A percentile compares a stretch with the other conserved stretches of the same genome.
Evolutionary conservation across 2,329 filamentous ascomycete genomes (phyloP).

Genomic region (Lachnellula hyalina): DNA sequence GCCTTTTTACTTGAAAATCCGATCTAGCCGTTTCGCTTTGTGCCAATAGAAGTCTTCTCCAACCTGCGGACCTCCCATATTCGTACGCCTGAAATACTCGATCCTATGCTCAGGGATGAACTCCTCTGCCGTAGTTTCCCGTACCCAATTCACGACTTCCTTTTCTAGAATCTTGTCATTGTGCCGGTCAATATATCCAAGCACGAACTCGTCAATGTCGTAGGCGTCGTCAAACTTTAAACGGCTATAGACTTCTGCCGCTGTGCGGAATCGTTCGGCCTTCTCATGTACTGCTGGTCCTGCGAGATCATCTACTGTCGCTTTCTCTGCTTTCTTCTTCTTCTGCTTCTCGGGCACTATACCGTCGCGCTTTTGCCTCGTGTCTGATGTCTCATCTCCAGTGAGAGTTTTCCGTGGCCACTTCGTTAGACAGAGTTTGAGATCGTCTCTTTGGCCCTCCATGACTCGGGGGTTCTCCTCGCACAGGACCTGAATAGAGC

Average conservation of each 20-base stretch:
- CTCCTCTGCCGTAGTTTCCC: constrained; percentile 47
- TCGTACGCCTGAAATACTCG: constrained; percentile 51
- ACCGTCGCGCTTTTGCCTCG: neutral
- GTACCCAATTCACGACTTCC: constrained; percentile 11
- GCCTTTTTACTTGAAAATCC: constrained; percentile 9
- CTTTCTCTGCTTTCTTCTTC: neutral
- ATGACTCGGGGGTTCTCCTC: no score
- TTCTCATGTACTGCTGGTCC: neutral
- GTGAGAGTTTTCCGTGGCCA: neutral
- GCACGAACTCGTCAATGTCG: constrained; percentile 20
- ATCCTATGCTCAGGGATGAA: constrained; percentile 63
- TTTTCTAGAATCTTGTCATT: constrained; percentile 11
- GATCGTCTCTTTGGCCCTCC: no score
- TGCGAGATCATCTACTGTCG: neutral
- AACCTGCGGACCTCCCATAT: constrained; percentile 42
- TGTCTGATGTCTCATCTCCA: neutral
- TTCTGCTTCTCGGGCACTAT: neutral
- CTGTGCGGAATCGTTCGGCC: constrained; percentile 11
- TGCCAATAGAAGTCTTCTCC: constrained; percentile 50
- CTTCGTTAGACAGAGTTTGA: neutral
- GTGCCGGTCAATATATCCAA: constrained; percentile 22
- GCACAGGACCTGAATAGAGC: neutral
- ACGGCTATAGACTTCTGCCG: constrained; percentile 19
- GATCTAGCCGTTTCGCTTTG: constrained; percentile 32
- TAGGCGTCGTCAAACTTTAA: constrained; percentile 16